Conservation (phyloP, 805 yeast genomes). For the Metschnikowia santaceciliae region DNA sequence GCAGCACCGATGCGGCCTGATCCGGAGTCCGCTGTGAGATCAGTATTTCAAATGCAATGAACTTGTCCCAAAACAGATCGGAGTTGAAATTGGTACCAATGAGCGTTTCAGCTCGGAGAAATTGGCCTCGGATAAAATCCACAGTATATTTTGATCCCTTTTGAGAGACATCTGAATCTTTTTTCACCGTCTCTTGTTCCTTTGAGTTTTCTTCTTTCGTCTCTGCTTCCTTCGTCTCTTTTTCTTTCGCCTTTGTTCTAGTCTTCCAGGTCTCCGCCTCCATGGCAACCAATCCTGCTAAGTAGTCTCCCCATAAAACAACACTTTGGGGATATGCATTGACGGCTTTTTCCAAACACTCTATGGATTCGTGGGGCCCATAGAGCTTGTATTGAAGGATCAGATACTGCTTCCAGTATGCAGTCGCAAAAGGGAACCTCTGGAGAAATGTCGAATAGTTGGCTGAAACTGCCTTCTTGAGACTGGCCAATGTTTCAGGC, state of each 20-base stretch:
- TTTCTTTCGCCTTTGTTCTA: not conserved
- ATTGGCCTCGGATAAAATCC: conserved; percentile 36
- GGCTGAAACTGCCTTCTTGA: conserved; percentile 6
- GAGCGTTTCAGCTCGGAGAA: conserved; percentile 43
- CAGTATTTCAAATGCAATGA: conserved; percentile 46
- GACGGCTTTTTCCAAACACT: conserved; percentile 35
- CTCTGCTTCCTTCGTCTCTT: too few relatives aligned
- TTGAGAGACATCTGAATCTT: too few relatives aligned
- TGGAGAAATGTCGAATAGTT: conserved; percentile 28
- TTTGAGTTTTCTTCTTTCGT: too few relatives aligned
- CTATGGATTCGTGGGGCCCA: conserved; percentile 51
- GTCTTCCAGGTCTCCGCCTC: conserved; percentile 11
- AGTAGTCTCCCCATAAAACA: conserved; percentile 68
- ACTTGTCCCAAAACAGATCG: conserved; percentile 80
- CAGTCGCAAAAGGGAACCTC: conserved; percentile 55
- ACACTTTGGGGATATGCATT: conserved; percentile 52
- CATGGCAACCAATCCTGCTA: conserved; percentile 41
- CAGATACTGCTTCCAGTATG: conserved; percentile 61
- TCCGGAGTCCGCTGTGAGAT: conserved; percentile 5
- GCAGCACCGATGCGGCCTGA: conserved; percentile 19
- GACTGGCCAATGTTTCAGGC: not conserved
- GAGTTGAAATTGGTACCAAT: conserved; percentile 74
- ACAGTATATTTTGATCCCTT: conserved; percentile 20
- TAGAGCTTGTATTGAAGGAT: conserved; percentile 52
- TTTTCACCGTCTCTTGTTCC: too few relatives aligned